Percentiles rank a stretch among this genome's conserved stretches.
phyloP scores from a whole-genome alignment of 78 protist genomes.

The Anaeramoeba ignava region DNA sequence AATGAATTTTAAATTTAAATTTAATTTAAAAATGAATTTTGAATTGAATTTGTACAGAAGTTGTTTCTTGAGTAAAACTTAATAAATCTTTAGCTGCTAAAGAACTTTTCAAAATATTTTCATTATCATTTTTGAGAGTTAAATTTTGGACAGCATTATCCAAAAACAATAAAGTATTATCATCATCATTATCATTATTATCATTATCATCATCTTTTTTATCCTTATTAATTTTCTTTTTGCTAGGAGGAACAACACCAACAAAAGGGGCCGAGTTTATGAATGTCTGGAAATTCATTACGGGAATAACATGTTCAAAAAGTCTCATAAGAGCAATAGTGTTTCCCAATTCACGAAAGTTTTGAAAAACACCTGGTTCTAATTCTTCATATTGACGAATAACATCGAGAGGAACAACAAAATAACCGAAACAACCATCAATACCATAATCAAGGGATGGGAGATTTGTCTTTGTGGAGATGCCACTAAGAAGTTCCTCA shows the following conservation, averaged over 20 bases:
- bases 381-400: constrained; percentile 49
- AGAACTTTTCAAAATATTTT: no score
- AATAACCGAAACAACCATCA: constrained; percentile 55
- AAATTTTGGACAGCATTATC: not conserved
- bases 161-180: not conserved
- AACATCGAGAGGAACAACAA: constrained; percentile 32
- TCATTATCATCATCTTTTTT: no score
- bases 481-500: constrained; percentile 38
- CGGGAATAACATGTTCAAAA: constrained; percentile 26
- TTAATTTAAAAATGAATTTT: not conserved
- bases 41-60: constrained; percentile 25
- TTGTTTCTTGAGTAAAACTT: no score
- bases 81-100: no score
- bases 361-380: constrained; percentile 55
- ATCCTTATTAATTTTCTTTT: not conserved
- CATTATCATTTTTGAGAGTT: no score
- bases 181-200: not conserved
- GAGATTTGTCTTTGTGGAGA: constrained; percentile 39
- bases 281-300: not conserved
- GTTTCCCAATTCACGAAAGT: constrained; percentile 65
- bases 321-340: constrained; percentile 28
- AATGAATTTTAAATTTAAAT: not conserved
- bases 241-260: constrained; percentile 11
- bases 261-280: not conserved
- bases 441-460: constrained; percentile 53